Conservation (phyloP, 2,329 filamentous ascomycete genomes). For the Microcera coccophila region DNA sequence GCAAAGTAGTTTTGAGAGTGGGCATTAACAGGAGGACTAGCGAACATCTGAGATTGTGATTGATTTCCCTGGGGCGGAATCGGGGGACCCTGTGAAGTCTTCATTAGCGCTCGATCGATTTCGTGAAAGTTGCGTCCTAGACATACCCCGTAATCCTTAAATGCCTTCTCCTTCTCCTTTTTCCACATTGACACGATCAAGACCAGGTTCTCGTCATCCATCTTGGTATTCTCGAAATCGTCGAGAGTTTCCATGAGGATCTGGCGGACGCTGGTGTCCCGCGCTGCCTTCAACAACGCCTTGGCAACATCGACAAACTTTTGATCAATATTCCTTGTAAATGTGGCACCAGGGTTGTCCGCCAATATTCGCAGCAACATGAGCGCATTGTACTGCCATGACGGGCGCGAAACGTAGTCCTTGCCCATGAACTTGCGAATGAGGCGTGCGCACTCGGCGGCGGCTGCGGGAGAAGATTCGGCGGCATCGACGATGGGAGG, state of each 20-base stretch:
- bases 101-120: too few species aligned
- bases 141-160: constrained; percentile 50
- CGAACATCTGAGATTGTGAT: constrained; percentile 10
- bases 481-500: constrained; percentile 91
- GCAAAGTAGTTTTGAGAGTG: constrained; percentile 57
- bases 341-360: constrained; percentile 86
- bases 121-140: constrained; percentile 5
- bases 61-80: too few species aligned
- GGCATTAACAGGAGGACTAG: constrained; percentile 24
- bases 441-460: constrained; percentile 71
- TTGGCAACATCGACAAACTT: constrained; percentile 77
- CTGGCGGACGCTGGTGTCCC: constrained; percentile 74
- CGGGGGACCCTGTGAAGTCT: too few species aligned
- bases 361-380: constrained; percentile 91
- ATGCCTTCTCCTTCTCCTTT: constrained; percentile 71
- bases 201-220: constrained; percentile 68
- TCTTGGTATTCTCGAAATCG: constrained; percentile 67
- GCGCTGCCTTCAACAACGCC: constrained; percentile 65
- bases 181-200: constrained; percentile 81
- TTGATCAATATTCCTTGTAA: constrained; percentile 85
- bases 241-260: constrained; percentile 85
- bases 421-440: constrained; percentile 80
- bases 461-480: constrained; percentile 85
- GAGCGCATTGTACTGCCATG: constrained; percentile 89
- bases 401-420: constrained; percentile 61